Evolutionary conservation across 2,329 filamentous ascomycete species (phyloP).

Genomic region (Fusarium denticulatum): DNA sequence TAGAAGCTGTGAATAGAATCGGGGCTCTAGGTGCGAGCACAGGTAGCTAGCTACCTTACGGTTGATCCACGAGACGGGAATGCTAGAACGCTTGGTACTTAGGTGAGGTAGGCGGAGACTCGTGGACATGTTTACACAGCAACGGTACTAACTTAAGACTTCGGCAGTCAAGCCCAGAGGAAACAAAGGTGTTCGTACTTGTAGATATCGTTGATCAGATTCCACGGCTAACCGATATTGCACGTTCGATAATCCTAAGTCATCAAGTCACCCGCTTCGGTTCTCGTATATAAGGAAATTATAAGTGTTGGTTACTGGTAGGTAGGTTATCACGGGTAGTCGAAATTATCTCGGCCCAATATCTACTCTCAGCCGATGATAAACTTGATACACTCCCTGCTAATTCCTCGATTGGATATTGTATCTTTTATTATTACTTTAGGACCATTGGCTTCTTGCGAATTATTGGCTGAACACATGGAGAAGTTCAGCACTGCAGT

Average conservation of each 20-base stretch:
- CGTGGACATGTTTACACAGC: background rate
- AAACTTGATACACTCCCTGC: background rate
- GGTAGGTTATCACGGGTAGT: background rate
- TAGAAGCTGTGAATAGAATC: background rate
- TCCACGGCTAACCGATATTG: background rate
- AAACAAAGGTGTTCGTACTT: background rate
- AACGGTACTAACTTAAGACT: background rate
- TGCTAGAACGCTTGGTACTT: background rate
- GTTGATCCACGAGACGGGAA: background rate
- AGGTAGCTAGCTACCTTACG: background rate
- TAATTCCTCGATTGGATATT: background rate
- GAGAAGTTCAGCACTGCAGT: background rate
- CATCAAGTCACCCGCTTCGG: background rate
- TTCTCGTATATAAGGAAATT: background rate
- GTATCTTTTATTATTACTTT: background rate
- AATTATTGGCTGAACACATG: background rate
- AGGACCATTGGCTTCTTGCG: background rate
- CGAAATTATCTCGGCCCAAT: background rate
- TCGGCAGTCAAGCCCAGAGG: background rate
- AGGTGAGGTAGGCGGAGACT: background rate
- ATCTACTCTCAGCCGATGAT: background rate
- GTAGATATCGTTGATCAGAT: background rate
- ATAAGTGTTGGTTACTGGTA: background rate
- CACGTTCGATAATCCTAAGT: background rate
- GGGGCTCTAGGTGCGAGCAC: background rate